Evolutionary conservation across 805 yeast species (phyloP).

Genomic region (Hanseniaspora singularis): DNA sequence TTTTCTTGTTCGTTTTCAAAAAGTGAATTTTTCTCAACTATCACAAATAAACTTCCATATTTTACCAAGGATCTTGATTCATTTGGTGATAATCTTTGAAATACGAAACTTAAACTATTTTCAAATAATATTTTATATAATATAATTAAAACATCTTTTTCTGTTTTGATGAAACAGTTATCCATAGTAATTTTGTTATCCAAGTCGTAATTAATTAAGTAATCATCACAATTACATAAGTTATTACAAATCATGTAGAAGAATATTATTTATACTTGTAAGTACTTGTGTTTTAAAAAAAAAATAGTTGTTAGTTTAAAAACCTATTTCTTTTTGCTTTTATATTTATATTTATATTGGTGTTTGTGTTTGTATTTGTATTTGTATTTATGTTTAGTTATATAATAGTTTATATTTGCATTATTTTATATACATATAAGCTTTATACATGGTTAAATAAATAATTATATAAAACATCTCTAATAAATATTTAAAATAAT

Average conservation of each 20-base stretch:
- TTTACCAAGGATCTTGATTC: not conserved
- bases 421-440: no score
- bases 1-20: not conserved
- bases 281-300: not conserved
- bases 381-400: no score
- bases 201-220: not conserved
- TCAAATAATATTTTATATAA: slow-evolving; percentile 61
- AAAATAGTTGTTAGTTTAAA: not conserved
- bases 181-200: slow-evolving; percentile 5
- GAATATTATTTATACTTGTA: not conserved
- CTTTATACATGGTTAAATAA: no score
- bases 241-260: not conserved
- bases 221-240: not conserved
- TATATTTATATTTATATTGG: no score
- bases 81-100: slow-evolving; percentile 37
- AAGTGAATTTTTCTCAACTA: slow-evolving; percentile 4
- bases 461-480: no score
- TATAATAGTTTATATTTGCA: no score
- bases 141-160: slow-evolving; percentile 69
- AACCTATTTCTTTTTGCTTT: not conserved
- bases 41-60: slow-evolving; percentile 2
- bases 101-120: slow-evolving; percentile 47
- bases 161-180: slow-evolving; percentile 56
- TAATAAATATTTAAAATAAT: no score
- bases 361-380: no score